Evolutionary conservation across 2,329 filamentous ascomycete genomes (phyloP).

Genomic region (Myriosclerotinia curreyana): DNA sequence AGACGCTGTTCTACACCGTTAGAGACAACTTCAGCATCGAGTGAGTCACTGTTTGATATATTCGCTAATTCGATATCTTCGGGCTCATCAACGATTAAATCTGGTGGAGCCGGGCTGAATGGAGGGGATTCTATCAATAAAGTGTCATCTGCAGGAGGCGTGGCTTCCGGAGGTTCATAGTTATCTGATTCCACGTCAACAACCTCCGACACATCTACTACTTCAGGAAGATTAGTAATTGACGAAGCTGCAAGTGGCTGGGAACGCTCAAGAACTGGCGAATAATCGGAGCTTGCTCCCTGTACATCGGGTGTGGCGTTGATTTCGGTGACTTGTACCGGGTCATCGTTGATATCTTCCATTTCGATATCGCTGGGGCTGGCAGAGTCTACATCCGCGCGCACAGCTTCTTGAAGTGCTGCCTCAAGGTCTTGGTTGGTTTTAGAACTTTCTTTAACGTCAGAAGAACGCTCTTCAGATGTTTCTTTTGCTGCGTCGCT

Average conservation of each 20-base stretch:
- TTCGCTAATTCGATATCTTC: constrained; percentile 21
- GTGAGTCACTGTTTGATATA: constrained; percentile 25
- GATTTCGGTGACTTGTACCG: constrained; percentile 24
- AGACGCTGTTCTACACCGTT: constrained; percentile 28
- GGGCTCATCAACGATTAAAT: constrained; percentile 32
- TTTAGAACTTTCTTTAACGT: constrained; percentile 10
- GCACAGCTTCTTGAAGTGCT: constrained; percentile 34
- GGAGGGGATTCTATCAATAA: constrained; percentile 40
- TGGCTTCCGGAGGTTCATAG: constrained; percentile 54
- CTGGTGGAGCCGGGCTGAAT: constrained; percentile 44
- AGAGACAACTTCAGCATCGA: constrained; percentile 9
- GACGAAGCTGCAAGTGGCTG: not conserved
- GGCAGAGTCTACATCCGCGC: constrained; percentile 34
- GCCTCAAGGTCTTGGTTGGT: constrained; percentile 33
- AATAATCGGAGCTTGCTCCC: constrained; percentile 31
- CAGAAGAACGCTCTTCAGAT: not conserved
- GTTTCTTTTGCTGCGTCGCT: not conserved
- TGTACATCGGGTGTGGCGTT: constrained; percentile 25
- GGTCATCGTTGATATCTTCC: constrained; percentile 30
- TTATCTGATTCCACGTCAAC: constrained; percentile 45
- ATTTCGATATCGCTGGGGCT: constrained; percentile 28
- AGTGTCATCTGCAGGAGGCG: constrained; percentile 28
- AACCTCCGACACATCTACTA: constrained; percentile 13
- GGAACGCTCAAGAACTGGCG: constrained; percentile 30
- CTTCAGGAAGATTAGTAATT: constrained; percentile 2